Percentiles rank a stretch among this genome's conserved stretches.
phyloP scores from a whole-genome alignment of 2,329 filamentous ascomycete species.

The Xylaria multiplex region DNA sequence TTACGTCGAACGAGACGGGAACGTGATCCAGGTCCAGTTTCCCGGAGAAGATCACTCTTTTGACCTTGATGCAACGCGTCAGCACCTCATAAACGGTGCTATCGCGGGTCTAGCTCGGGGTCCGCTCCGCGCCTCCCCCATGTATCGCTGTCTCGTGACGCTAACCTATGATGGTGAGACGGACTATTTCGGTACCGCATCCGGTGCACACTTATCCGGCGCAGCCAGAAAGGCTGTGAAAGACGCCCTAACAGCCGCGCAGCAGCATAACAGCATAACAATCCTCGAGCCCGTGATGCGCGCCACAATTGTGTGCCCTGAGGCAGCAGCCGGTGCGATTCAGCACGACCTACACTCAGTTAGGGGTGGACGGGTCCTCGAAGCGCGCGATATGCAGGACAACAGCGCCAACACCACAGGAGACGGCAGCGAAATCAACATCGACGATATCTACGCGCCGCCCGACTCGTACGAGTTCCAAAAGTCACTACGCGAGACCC shows the following conservation, averaged over 20 bases:
- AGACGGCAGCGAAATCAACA: conserved; percentile 64
- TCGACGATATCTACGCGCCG: conserved; percentile 82
- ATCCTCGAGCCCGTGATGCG: conserved; percentile 96
- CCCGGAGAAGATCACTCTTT: conserved; percentile 56
- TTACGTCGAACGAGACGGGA: conserved; percentile 72
- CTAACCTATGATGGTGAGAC: conserved; percentile 72
- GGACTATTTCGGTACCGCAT: conserved; percentile 73
- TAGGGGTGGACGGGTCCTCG: conserved; percentile 79
- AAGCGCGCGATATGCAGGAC: conserved; percentile 73
- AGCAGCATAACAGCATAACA: conserved; percentile 63
- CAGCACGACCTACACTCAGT: conserved; percentile 82
- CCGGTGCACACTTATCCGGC: conserved; percentile 75
- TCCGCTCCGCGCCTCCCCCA: conserved; percentile 79
- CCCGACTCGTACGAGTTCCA: conserved; percentile 80
- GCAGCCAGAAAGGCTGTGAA: conserved; percentile 71
- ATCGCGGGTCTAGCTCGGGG: conserved; percentile 86
- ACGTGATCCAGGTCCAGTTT: conserved; percentile 69
- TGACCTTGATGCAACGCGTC: conserved; percentile 61
- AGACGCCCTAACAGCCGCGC: conserved; percentile 71
- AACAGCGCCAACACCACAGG: neutral
- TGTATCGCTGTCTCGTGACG: conserved; percentile 78
- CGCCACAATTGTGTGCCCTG: conserved; percentile 85
- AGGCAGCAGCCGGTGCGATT: conserved; percentile 81
- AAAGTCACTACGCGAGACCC: conserved; percentile 63
- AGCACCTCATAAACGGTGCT: conserved; percentile 79